phyloP scores from a whole-genome alignment of 2,329 filamentous ascomycete genomes.

The Aspergillus ibericus region DNA sequence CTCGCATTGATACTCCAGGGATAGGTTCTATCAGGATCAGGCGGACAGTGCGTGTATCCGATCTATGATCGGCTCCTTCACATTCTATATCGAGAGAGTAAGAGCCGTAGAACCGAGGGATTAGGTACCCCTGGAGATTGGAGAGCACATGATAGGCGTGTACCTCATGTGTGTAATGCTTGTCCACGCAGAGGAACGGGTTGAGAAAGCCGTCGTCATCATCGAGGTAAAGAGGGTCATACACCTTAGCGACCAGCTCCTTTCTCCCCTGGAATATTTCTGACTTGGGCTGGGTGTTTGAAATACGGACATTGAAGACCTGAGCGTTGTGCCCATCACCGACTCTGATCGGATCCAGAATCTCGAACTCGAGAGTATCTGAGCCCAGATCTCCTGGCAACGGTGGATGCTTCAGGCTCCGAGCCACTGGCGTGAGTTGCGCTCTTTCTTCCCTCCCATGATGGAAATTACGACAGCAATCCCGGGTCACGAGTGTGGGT shows the following conservation, averaged over 20 bases:
- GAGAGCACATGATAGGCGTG: not conserved
- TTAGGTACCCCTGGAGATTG: not conserved
- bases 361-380: not conserved
- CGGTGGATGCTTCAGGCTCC: not conserved
- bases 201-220: not conserved
- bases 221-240: not conserved
- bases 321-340: not conserved
- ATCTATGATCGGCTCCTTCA: not conserved
- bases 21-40: not conserved
- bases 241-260: not conserved
- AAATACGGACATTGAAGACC: not conserved
- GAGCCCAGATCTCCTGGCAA: not conserved
- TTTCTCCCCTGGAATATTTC: not conserved
- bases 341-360: not conserved
- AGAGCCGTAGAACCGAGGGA: not conserved
- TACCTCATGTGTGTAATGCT: conserved; percentile 1
- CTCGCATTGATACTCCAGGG: not conserved
- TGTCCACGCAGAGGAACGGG: not conserved
- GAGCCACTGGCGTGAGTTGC: not conserved
- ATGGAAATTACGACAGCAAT: not conserved
- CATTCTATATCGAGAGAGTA: not conserved
- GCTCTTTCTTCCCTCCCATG: not conserved
- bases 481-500: not conserved
- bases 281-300: not conserved
- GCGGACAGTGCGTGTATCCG: not conserved